phyloP scores from a whole-genome alignment of 768 basidiomycete species.

The Tricholoma matsutake region DNA sequence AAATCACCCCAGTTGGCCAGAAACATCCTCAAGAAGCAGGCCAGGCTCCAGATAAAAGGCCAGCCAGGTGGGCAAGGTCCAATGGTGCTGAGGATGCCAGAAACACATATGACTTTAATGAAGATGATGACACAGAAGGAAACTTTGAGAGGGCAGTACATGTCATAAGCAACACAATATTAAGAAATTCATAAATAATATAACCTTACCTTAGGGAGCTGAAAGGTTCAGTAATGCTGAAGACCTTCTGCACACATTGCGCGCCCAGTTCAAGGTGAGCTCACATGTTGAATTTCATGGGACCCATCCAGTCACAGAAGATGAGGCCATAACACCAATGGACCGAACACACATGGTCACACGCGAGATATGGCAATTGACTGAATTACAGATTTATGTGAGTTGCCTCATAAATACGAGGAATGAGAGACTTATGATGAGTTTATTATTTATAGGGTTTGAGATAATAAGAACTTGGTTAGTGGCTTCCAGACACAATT shows the following conservation, averaged over 20 bases:
- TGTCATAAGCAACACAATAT: not conserved
- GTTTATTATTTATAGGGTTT: constrained; percentile 13
- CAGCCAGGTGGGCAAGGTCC: not conserved
- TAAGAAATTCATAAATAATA: not conserved
- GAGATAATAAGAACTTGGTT: constrained; percentile 15
- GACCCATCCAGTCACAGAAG: not conserved
- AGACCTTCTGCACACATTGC: not conserved
- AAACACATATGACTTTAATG: not conserved
- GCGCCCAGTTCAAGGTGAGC: not conserved
- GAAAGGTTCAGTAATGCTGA: not conserved
- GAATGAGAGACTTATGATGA: constrained; percentile 5
- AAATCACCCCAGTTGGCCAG: not conserved
- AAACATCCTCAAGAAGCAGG: not conserved
- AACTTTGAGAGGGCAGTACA: not conserved
- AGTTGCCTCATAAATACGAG: constrained; percentile 7
- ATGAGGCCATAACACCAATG: not conserved
- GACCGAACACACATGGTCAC: not conserved
- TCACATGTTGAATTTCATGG: too few relatives aligned
- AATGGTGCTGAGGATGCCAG: not conserved
- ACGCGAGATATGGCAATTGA: constrained; percentile 22
- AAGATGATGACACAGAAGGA: not conserved
- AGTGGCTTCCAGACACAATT: constrained; percentile 18
- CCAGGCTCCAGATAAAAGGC: not conserved
- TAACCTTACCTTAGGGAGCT: not conserved
- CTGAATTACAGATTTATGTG: constrained; percentile 25